Base-by-base conservation (phyloP, 1,284 basidiomycete genomes). In the Cutaneotrichosporon mucoides region DNA sequence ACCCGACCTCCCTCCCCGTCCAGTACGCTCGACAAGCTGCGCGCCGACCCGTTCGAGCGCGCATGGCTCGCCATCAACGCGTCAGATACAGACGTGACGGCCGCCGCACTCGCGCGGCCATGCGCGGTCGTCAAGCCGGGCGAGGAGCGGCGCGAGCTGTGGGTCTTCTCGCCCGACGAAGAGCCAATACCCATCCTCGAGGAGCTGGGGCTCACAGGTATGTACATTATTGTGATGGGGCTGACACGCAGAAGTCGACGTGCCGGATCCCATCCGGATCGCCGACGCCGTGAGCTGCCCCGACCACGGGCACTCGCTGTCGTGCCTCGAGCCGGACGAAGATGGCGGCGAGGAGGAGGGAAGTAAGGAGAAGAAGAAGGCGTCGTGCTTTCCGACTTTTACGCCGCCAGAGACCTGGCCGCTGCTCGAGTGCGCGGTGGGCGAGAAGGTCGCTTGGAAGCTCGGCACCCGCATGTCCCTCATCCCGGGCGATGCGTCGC, bases 41-140 rank as follows among this genome's bases (percentile, higher is more conserved):
- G 62, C 7, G 13, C 51, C 33, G 67, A 70, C 38, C 59, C 66
- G 2, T 47, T 70, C 34, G 71, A 71, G 48, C 45, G 38, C 35
- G 66, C 62, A 9, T 71, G 71, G 71, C 51, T 63, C 11, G 53
- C 52, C 1, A 16, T 73, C 47, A 69, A 68, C 48, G 44, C 59
- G 37, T 48, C 46, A 6, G 42, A 42, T 34, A 53, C 16, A 24
- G 53, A 56, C 16, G 45, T 46, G 6, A 53, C 58, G 9, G 16
- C 50, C n/a, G 34, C 45, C 7, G 55, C 57, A 1, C 50, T 61
- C 38, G 41, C n/a, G 4, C 15, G 35, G 34, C 36, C 53, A 12
- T 60, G 58, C 24, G 62, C 59, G 11, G 59, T 64, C 37, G 62
- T 64, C 9, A 13, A 33, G 5, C 62, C 38, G 4, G 45, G 15